Evolutionary conservation across 2,329 filamentous ascomycete genomes (phyloP), one percentile per base, ranked within the genome.

Genomic region (Penicillium glabrum): DNA sequence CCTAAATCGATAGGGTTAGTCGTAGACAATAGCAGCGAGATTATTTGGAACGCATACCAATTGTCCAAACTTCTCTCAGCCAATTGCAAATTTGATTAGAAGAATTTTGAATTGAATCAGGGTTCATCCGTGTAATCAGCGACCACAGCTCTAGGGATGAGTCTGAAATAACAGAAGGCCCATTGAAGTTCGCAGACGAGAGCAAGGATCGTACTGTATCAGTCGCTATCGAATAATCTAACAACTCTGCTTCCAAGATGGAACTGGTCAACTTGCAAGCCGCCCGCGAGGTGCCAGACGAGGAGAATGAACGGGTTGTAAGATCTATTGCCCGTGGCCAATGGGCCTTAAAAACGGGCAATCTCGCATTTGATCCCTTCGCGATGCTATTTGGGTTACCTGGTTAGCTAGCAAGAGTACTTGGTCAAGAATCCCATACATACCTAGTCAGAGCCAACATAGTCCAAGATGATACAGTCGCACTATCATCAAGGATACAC

Each of bases 401-500:
- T 43, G n/a, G 47, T 61, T 51, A 65, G 54, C 51, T 44, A 21
- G 45, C 41, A 46, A 19, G 14, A 27, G 7, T 8, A 26, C 37
- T 14, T 9, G 24, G 24, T 2, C 1, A 13, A 13, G 13, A 2
- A 33, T 4, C 24, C 14, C n/a, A 41, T 24, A 74, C 82, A 69
- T 77, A 93, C 91, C 89, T 90, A 60, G 90, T 81, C 69, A 91
- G 85, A n/a, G 87, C 88, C 51, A 97, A 73, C 79, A 96, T 86
- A 19, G 91, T 88, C 95, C 95, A 99, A 0, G 87, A 90, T 8
- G 87, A 84, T 41, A 88, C 78, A 9, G 75, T 73, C 14, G 77
- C 75, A 62, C 89, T 86, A 66, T 96, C 93, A 67, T 95, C 89
- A 10, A 84, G 81, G 44, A 89, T 84, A 52, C 83, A 80, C 11